Evolutionary conservation across 495 filamentous ascomycete genomes (phyloP), one percentile per base, ranked within the genome.

Genomic region (Neurospora tetrasperma): DNA sequence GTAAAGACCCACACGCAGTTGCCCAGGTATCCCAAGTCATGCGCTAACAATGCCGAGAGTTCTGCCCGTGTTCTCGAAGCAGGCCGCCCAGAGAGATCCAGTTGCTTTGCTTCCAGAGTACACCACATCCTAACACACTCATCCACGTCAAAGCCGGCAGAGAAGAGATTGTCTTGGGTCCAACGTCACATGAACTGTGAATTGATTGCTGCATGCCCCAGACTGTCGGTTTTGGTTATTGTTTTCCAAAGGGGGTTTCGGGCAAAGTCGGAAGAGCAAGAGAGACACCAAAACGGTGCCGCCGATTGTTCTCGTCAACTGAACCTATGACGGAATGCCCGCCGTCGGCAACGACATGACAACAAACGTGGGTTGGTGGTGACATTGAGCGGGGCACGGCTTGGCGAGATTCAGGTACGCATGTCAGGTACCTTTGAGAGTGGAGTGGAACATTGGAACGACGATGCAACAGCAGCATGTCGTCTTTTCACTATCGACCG

Each of bases 261-360:
- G 78, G 76, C 72, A 76, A 78, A 74, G 70, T 76, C 78, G 78
- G 78, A 75, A 75, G 62, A 35, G 31, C 7, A 23, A 14, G 72
- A 59, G 71, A 73, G 71, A 35, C 38, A 71, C 38, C 42, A 62
- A 54, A 42, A 35, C 14, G 27, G n/a, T 69, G 44, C 69, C 69
- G 11, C 16, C 42, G 68, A 70, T 38, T 3, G 42, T 23, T 31
- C 44, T 40, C 41, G 40, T 71, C 35, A 71, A 38, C 35, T 6
- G 4, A 38, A 38, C 71, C 66, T 73, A 79, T 80, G 78, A 75
- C 78, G 78, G 74, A 78, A 77, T 71, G 43, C 6, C 4, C 35
- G 27, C 35, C 70, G 40, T 74, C 75, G 74, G 76, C 72, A 77
- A 75, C 71, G 42, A 71, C 72, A 43, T 31, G 54, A 41, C 40